These are phyloP conservation scores for Colletotrichum caudatum DNA, from an alignment of 2,329 filamentous ascomycete species.

Conservation along the genomic window DNA sequence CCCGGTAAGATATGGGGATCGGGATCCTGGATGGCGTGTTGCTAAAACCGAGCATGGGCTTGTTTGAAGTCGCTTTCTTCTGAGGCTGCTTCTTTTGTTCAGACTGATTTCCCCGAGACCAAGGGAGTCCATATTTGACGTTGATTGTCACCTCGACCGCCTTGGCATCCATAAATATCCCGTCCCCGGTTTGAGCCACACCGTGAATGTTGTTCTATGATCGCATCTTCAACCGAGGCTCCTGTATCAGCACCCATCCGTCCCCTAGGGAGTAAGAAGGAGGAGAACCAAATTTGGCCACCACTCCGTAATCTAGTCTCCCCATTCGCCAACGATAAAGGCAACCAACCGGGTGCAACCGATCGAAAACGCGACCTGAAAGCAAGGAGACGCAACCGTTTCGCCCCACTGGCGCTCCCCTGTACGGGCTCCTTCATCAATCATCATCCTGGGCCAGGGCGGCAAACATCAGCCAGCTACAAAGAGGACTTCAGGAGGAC, in stretches of 20 bases:
- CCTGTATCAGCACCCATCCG: neutral
- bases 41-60: slow-evolving; percentile 23
- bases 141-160: neutral
- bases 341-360: neutral
- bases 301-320: neutral
- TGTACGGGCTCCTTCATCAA: neutral
- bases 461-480: neutral
- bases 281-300: neutral
- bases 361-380: neutral
- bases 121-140: slow-evolving; percentile 8
- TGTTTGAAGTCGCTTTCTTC: slow-evolving; percentile 17
- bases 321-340: neutral
- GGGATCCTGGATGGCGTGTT: slow-evolving; percentile 19
- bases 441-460: neutral
- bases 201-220: neutral
- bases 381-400: neutral
- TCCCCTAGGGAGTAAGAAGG: neutral
- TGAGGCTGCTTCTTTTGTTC: neutral
- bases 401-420: neutral
- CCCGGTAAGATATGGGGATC: slow-evolving; percentile 3
- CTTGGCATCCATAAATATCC: neutral
- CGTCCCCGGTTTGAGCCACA: neutral
- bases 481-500: neutral
- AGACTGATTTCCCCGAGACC: neutral
- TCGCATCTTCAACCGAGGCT: neutral